phyloP scores from a whole-genome alignment of 345 rosid genomes.

The Mercurialis annua region DNA sequence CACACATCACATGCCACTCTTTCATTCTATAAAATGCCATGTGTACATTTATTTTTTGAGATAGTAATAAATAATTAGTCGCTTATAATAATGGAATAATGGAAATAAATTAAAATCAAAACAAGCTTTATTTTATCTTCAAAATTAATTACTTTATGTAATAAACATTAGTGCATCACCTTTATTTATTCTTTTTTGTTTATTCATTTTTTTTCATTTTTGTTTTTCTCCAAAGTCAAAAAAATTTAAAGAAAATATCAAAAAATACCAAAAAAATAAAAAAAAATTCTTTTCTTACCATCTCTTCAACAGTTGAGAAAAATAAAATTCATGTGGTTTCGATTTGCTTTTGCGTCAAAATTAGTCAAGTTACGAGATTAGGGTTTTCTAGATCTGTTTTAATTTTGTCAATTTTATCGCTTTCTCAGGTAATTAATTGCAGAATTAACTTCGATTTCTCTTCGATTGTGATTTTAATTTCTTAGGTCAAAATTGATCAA shows the following conservation, averaged over 20 bases:
- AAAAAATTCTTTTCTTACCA: constrained; percentile 26
- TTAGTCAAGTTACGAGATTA: constrained; percentile 1
- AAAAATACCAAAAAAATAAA: constrained; percentile 13
- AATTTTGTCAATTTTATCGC: constrained; percentile 4
- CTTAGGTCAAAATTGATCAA: constrained; percentile 14
- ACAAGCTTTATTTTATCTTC: neutral
- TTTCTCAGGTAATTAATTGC: constrained; percentile 34
- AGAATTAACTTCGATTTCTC: constrained; percentile 8
- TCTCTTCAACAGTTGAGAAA: constrained; percentile 43
- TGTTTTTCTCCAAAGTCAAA: constrained; percentile 1
- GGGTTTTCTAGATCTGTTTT: constrained; percentile 7
- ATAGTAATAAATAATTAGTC: neutral
- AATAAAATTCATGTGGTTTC: constrained; percentile 39
- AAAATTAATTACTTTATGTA: constrained; percentile 17
- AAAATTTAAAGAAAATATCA: constrained; percentile 10
- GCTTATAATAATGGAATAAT: neutral
- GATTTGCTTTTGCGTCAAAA: constrained; percentile 13
- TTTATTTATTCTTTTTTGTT: neutral
- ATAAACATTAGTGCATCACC: neutral
- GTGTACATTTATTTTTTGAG: neutral
- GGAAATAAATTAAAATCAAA: neutral
- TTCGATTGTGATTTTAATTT: neutral
- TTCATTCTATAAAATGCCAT: neutral
- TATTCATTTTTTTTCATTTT: neutral
- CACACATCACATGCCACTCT: neutral